Conservation (phyloP, 345 rosid species). For the Salix suchowensis region DNA sequence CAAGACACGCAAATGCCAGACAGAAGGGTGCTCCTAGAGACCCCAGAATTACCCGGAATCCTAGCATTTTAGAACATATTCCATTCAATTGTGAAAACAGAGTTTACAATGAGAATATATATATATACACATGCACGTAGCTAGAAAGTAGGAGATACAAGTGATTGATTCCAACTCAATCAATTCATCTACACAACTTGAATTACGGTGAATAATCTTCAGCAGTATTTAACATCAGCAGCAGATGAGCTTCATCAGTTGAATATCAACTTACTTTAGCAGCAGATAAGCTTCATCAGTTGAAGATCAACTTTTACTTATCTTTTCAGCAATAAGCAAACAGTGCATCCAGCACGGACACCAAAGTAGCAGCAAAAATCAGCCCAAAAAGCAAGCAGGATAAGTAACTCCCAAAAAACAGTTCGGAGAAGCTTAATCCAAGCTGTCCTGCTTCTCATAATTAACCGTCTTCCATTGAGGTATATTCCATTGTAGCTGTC, state of each 20-base stretch:
- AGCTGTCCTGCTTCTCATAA: constrained; percentile 14
- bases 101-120: too few relatives aligned
- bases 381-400: constrained; percentile 18
- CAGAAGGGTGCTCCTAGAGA: constrained; percentile 28
- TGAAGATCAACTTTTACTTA: too few relatives aligned
- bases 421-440: constrained; percentile 33
- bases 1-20: constrained; percentile 25
- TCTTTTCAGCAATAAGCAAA: neutral
- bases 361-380: constrained; percentile 9
- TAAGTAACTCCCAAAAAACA: constrained; percentile 22
- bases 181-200: too few relatives aligned
- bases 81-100: neutral
- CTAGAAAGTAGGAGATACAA: too few relatives aligned
- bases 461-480: constrained; percentile 23
- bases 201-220: too few relatives aligned
- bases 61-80: constrained; percentile 4
- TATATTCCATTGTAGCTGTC: constrained; percentile 26
- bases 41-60: constrained; percentile 12
- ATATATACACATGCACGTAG: too few relatives aligned
- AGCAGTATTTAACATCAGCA: too few relatives aligned
- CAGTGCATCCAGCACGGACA: constrained; percentile 7
- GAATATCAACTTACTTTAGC: too few relatives aligned
- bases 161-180: too few relatives aligned
- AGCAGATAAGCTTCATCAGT: too few relatives aligned
- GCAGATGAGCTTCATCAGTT: too few relatives aligned